phyloP scores from a whole-genome alignment of 495 filamentous ascomycete species.

The Parathielavia appendiculata region DNA sequence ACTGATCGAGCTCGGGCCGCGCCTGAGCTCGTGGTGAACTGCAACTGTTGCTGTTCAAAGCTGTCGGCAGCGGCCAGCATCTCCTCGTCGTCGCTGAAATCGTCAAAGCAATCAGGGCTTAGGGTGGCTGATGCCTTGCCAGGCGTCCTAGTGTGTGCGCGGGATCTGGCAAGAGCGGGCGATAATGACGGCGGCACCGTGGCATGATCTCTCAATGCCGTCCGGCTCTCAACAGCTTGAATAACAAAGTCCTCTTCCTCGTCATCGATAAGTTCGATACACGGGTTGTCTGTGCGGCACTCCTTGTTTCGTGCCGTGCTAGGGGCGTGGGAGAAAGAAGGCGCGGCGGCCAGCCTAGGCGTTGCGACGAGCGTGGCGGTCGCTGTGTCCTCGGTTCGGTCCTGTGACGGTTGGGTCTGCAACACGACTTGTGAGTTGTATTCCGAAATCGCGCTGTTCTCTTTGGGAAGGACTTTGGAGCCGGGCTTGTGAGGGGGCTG shows the following conservation, averaged over 20 bases:
- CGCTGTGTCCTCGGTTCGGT: background rate
- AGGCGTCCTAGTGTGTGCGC: slow-evolving; percentile 2
- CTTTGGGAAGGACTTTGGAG: slow-evolving; percentile 16
- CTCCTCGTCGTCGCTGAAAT: slow-evolving; percentile 64
- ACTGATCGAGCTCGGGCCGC: slow-evolving; percentile 26
- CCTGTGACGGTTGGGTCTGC: slow-evolving; percentile 42
- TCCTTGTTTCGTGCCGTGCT: background rate
- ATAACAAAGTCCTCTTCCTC: slow-evolving; percentile 40
- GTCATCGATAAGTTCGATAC: slow-evolving; percentile 30
- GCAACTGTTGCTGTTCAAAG: slow-evolving; percentile 43
- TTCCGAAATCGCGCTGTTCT: slow-evolving; percentile 30
- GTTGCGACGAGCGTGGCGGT: background rate
- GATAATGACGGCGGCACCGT: background rate
- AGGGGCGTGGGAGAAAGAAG: background rate
- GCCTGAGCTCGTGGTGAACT: slow-evolving; percentile 25
- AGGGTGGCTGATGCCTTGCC: background rate
- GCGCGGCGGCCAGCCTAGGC: background rate
- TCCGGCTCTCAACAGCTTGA: slow-evolving; percentile 15
- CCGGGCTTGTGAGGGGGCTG: slow-evolving; percentile 15
- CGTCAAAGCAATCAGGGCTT: slow-evolving; percentile 3
- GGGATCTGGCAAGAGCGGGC: background rate
- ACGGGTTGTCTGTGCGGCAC: slow-evolving; percentile 6
- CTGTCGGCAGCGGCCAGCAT: slow-evolving; percentile 59
- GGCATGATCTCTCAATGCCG: slow-evolving; percentile 2
- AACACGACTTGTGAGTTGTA: slow-evolving; percentile 44